phyloP scores from a whole-genome alignment of 2,329 filamentous ascomycete genomes.

The Erysiphe neolycopersici region DNA sequence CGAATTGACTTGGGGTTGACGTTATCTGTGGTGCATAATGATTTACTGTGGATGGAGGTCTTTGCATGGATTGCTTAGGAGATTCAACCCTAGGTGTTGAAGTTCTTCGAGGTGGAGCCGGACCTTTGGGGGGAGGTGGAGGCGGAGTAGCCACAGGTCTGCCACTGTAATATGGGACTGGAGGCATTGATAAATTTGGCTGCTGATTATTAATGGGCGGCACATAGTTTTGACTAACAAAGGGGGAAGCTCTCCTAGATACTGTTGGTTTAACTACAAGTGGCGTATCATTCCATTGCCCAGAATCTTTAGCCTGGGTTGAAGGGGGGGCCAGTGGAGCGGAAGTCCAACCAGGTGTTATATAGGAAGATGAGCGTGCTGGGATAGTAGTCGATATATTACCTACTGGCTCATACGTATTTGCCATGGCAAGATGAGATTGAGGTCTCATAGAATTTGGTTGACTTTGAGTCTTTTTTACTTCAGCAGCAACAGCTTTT shows the following conservation, averaged over 20 bases:
- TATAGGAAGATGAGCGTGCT: constrained; percentile 20
- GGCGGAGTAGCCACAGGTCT: constrained; percentile 42
- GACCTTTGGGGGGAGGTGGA: constrained; percentile 62
- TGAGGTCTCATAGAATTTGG: constrained; percentile 16
- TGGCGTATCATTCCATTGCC: constrained; percentile 88
- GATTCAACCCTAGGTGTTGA: constrained; percentile 37
- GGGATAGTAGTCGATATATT: constrained; percentile 17
- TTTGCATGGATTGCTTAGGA: constrained; percentile 21
- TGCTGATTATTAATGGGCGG: constrained; percentile 45
- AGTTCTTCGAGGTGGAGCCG: constrained; percentile 38
- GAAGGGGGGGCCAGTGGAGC: constrained; percentile 48
- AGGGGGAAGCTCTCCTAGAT: constrained; percentile 39
- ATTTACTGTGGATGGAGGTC: constrained; percentile 27
- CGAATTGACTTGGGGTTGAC: constrained; percentile 17
- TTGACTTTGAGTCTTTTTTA: constrained; percentile 15
- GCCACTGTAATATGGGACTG: constrained; percentile 29
- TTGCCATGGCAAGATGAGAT: constrained; percentile 15
- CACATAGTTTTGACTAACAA: constrained; percentile 34
- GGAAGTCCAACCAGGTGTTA: constrained; percentile 35
- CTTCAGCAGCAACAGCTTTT: constrained; percentile 18
- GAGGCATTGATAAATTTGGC: constrained; percentile 20
- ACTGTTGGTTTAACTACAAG: constrained; percentile 52
- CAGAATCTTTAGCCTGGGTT: constrained; percentile 41
- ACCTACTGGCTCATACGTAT: neutral
- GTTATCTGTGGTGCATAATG: constrained; percentile 35